Evolutionary conservation across 2,329 filamentous ascomycete genomes (phyloP), one percentile per base, ranked within the genome.

Genomic region (Drechslerella stenobrocha): DNA sequence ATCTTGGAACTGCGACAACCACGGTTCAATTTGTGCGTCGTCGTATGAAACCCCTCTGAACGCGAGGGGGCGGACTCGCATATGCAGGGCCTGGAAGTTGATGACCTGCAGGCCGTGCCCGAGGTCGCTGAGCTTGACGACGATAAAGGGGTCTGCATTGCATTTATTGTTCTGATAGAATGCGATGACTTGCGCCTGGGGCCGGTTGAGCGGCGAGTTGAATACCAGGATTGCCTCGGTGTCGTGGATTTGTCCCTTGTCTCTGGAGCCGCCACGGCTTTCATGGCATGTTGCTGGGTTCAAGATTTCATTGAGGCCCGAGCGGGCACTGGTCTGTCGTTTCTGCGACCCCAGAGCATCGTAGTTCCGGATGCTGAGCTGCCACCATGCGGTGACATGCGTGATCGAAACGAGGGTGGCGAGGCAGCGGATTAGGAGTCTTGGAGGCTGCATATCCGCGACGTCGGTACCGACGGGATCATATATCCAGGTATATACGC

Each of bases 51-150:
- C 13, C 4, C 34, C 34, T 13, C 11, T 37, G 34, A 5, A 37
- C 15, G 4, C 3, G 11, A 15, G 3, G 3, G 34, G 34, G 11
- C 34, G 34, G 11, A 13, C 34, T 13, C 34, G 3, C 3, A 37
- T 37, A 4, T 15, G 11, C 34, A 37, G 34, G 11, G 34, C 3
- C 15, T 13, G 13, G 11, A 37, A 37, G 34, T 15, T 37, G 34
- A 37, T 37, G 3, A 15, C 11, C 34, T 37, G 34, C 34, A 37
- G 11, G 34, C 34, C 34, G 4, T 5, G 3, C 34, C 11, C 11
- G 34, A 37, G 34, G 34, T 37, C 34, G 34, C 15, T 37, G 34
- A 37, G 34, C 34, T 37, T 37, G 3, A 37, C 34, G 34, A 37
- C 34, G 15, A 37, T 37, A 15, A 13, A 37, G 34, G 34, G 34